These are phyloP conservation scores for Haplosporangium gracile DNA, from an alignment of 192 early-diverging fungal species.

Conservation along the genomic window DNA sequence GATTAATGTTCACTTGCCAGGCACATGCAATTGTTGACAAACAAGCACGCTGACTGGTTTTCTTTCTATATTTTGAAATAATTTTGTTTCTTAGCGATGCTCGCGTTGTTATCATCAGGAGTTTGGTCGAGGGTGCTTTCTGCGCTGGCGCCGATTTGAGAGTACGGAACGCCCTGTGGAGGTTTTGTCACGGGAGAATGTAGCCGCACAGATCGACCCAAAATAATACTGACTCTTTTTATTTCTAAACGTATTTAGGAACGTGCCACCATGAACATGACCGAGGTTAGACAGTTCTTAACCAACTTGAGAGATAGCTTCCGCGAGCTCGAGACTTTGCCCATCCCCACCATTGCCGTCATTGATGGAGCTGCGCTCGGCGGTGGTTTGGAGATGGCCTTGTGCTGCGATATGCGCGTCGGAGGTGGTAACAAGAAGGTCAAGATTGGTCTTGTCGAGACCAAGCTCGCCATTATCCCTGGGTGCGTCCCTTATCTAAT, in stretches of 20 bases:
- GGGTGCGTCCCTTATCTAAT: conserved; percentile 65
- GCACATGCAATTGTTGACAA: not conserved
- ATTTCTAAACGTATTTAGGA: conserved; percentile 65
- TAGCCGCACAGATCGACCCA: not conserved
- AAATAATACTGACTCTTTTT: not conserved
- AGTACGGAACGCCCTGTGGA: conserved; percentile 50
- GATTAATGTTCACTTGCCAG: not conserved
- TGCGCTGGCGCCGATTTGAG: conserved; percentile 97
- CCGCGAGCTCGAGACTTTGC: conserved; percentile 86
- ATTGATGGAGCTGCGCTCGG: conserved; percentile 96
- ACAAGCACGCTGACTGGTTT: not conserved
- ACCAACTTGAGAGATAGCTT: conserved; percentile 81
- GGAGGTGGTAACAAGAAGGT: conserved; percentile 77
- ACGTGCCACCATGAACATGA: conserved; percentile 80
- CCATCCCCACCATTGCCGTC: conserved; percentile 93
- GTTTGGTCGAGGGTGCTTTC: conserved; percentile 85
- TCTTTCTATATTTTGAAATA: not conserved
- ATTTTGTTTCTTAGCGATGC: conserved; percentile 56
- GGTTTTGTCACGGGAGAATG: not conserved
- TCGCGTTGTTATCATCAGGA: conserved; percentile 86
- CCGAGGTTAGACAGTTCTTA: conserved; percentile 88
- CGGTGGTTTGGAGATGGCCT: conserved; percentile 92
- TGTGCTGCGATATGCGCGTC: conserved; percentile 91
- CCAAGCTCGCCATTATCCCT: conserved; percentile 94
- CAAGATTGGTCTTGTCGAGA: conserved; percentile 92